Evolutionary conservation across 179 eudicot genomes (phyloP).

Genomic region (Actinidia arguta): DNA sequence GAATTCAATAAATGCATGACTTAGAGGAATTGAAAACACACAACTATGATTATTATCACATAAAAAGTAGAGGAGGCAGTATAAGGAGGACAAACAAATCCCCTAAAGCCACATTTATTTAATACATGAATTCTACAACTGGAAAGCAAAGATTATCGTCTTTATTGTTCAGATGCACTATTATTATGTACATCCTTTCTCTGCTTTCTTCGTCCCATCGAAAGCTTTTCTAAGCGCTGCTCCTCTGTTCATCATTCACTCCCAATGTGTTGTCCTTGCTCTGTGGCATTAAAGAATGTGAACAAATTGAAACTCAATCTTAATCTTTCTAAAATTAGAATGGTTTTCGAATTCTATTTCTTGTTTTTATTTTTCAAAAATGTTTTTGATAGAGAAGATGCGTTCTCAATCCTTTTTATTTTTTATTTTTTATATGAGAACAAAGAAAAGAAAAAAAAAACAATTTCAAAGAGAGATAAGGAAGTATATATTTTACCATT

Average conservation of each 20-base stretch:
- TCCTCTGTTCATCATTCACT: constrained; percentile 51
- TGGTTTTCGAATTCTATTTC: neutral
- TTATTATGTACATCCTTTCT: neutral
- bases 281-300: constrained; percentile 32
- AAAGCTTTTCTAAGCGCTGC: constrained; percentile 36
- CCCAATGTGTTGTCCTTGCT: constrained; percentile 68
- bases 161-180: neutral
- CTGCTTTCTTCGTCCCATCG: neutral
- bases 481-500: constrained; percentile 33
- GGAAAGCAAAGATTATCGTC: neutral
- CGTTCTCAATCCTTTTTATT: no score
- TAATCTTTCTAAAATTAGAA: neutral
- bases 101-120: neutral
- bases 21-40: no score
- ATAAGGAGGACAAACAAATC: constrained; percentile 2
- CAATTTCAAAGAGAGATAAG: neutral
- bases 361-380: neutral
- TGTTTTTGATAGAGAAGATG: neutral
- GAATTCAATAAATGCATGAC: neutral
- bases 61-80: neutral
- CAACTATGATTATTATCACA: neutral
- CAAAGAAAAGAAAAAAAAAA: no score
- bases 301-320: neutral
- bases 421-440: no score
- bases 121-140: neutral